Conservation (phyloP, 1,284 basidiomycete genomes). For the Athelia psychrophila region DNA sequence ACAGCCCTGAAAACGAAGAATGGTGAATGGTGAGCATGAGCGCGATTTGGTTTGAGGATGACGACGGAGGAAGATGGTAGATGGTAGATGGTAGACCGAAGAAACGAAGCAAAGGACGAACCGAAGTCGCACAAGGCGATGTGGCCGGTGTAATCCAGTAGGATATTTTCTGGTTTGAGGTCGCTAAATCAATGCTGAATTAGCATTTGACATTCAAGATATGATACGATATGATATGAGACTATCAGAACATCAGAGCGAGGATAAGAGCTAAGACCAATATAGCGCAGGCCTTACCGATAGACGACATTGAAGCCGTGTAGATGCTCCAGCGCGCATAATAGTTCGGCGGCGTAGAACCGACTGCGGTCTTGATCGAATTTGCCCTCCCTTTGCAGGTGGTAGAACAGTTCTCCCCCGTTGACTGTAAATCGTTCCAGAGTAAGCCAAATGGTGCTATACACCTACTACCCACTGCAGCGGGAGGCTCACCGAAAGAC, state of each 20-base stretch:
- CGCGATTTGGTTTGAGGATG: too few species aligned
- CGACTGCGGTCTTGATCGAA: constrained; percentile 94
- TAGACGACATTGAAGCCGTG: constrained; percentile 99
- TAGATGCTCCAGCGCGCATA: constrained; percentile 94
- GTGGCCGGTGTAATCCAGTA: constrained; percentile 96
- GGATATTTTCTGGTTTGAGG: constrained; percentile 96
- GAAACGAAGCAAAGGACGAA: constrained; percentile 17
- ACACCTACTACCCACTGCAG: constrained; percentile 31
- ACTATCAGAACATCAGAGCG: too few species aligned
- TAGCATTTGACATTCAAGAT: background rate
- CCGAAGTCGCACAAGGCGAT: constrained; percentile 98
- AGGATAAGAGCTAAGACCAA: too few species aligned
- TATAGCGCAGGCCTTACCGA: too few species aligned
- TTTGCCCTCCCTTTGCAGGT: constrained; percentile 94
- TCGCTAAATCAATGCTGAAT: constrained; percentile 54
- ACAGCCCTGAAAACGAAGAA: constrained; percentile 59
- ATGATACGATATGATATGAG: constrained; percentile 5
- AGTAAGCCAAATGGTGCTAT: too few species aligned
- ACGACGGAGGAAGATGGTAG: too few species aligned
- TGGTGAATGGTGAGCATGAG: background rate
- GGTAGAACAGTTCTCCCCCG: constrained; percentile 97
- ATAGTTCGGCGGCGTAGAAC: constrained; percentile 95
- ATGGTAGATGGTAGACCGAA: too few species aligned
- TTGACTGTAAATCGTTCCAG: constrained; percentile 71
- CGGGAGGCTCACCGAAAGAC: constrained; percentile 71